Evolutionary conservation across 208 protist genomes (phyloP).

Genomic region (Borovskyia barvae): DNA sequence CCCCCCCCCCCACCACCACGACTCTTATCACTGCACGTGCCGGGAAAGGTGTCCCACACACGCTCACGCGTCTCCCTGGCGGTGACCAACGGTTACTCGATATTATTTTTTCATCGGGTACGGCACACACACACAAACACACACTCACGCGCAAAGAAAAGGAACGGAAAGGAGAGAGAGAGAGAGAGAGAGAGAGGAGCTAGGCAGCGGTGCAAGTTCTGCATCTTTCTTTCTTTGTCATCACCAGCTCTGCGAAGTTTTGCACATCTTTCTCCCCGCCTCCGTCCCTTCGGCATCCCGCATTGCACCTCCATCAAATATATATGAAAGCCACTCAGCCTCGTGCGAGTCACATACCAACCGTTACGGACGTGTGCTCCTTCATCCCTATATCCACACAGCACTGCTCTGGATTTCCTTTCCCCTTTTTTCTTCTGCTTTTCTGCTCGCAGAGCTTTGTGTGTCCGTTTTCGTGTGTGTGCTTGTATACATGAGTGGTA

Average conservation of each 20-base stretch:
- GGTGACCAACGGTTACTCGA: too few relatives aligned
- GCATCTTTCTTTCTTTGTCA: not conserved
- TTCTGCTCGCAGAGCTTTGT: conserved; percentile 14
- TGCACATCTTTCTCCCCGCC: not conserved
- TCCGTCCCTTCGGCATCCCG: not conserved
- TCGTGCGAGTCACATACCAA: not conserved
- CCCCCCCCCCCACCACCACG: too few relatives aligned
- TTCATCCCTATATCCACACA: not conserved
- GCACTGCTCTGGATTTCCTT: not conserved
- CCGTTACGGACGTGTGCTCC: not conserved
- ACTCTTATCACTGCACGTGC: too few relatives aligned
- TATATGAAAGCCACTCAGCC: not conserved
- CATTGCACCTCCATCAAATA: not conserved
- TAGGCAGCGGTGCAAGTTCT: not conserved
- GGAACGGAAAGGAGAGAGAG: not conserved
- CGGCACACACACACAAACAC: too few relatives aligned
- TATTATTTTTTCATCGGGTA: too few relatives aligned
- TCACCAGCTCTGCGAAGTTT: not conserved
- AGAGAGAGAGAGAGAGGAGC: too few relatives aligned
- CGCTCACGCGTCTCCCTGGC: too few relatives aligned
- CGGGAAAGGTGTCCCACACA: too few relatives aligned
- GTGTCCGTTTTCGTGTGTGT: not conserved
- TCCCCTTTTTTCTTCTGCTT: conserved; percentile 3
- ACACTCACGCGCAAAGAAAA: too few relatives aligned
- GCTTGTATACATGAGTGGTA: conserved; percentile 1